These are phyloP conservation scores for Darksidea phi DNA, from an alignment of 495 filamentous ascomycete species.

Conservation along the genomic window DNA sequence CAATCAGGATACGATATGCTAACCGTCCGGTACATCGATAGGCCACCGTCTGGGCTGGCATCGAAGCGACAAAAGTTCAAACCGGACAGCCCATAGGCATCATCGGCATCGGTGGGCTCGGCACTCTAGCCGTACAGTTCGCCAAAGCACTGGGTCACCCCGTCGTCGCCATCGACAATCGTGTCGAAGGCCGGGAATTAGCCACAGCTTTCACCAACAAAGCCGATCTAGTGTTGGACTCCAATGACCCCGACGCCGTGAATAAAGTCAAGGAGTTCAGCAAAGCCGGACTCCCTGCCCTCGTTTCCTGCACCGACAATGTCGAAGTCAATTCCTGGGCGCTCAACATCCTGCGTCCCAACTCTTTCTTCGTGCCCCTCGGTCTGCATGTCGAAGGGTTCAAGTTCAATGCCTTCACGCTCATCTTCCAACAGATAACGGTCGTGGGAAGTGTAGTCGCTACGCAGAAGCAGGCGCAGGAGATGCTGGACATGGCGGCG, in stretches of 20 bases:
- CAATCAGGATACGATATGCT: no score
- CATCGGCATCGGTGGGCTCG: conserved; percentile 55
- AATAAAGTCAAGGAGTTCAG: conserved; percentile 11
- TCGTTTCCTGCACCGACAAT: conserved; percentile 12
- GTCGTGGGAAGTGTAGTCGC: conserved; percentile 8
- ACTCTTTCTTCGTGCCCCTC: conserved; percentile 9
- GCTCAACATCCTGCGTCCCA: conserved; percentile 9
- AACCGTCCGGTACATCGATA: neutral
- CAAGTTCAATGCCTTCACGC: conserved; percentile 11
- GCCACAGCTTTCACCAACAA: conserved; percentile 8
- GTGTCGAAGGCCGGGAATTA: conserved; percentile 11
- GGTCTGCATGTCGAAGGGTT: conserved; percentile 2
- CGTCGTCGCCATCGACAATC: conserved; percentile 69
- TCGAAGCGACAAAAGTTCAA: neutral
- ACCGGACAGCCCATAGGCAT: conserved; percentile 10
- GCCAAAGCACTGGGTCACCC: conserved; percentile 82
- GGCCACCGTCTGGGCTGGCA: conserved; percentile 13
- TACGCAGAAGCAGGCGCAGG: conserved; percentile 3
- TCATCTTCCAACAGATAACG: conserved; percentile 12
- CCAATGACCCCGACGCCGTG: conserved; percentile 5
- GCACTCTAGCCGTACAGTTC: conserved; percentile 77
- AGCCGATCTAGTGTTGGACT: conserved; percentile 16
- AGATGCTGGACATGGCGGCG: conserved; percentile 6
- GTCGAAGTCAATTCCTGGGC: conserved; percentile 8
- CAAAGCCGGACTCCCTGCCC: conserved; percentile 11